Conservation (phyloP, 2,329 filamentous ascomycete genomes). For the Lizonia empirigonia region DNA sequence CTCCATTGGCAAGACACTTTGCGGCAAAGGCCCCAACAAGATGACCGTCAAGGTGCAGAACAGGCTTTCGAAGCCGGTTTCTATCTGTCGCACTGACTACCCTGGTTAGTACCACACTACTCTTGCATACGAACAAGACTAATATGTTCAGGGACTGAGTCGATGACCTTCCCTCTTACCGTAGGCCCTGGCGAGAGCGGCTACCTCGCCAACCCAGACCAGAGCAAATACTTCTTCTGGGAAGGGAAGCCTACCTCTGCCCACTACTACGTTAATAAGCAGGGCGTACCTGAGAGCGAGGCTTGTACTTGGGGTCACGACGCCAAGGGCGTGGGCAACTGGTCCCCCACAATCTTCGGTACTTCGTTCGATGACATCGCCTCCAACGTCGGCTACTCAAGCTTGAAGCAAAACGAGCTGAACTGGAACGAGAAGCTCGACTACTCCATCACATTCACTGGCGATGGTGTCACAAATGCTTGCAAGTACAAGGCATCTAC, state of each 20-base stretch:
- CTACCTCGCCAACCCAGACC: slow-evolving; percentile 76
- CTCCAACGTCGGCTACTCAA: slow-evolving; percentile 69
- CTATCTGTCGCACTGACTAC: slow-evolving; percentile 94
- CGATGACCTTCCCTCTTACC: slow-evolving; percentile 79
- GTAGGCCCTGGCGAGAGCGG: slow-evolving; percentile 64
- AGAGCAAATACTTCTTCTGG: slow-evolving; percentile 77
- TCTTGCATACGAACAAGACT: neutral
- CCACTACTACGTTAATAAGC: slow-evolving; percentile 96
- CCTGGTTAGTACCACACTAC: slow-evolving; percentile 65
- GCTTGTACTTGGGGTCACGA: slow-evolving; percentile 78
- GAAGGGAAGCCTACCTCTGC: slow-evolving; percentile 76
- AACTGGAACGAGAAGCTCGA: slow-evolving; percentile 71
- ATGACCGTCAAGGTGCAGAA: slow-evolving; percentile 73
- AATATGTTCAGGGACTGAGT: slow-evolving; percentile 66
- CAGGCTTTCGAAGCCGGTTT: slow-evolving; percentile 68
- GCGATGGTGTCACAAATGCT: slow-evolving; percentile 61
- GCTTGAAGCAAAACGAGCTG: slow-evolving; percentile 82
- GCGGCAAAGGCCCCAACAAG: slow-evolving; percentile 71
- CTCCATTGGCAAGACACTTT: slow-evolving; percentile 69
- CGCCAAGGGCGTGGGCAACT: slow-evolving; percentile 72
- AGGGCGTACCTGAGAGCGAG: slow-evolving; percentile 67
- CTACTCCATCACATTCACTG: slow-evolving; percentile 78
- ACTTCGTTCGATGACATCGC: slow-evolving; percentile 66
- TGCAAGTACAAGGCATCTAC: slow-evolving; percentile 68
- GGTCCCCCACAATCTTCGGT: slow-evolving; percentile 83